Base-by-base conservation (phyloP, 345 rosid species). In the Sisymbrium altissimum region DNA sequence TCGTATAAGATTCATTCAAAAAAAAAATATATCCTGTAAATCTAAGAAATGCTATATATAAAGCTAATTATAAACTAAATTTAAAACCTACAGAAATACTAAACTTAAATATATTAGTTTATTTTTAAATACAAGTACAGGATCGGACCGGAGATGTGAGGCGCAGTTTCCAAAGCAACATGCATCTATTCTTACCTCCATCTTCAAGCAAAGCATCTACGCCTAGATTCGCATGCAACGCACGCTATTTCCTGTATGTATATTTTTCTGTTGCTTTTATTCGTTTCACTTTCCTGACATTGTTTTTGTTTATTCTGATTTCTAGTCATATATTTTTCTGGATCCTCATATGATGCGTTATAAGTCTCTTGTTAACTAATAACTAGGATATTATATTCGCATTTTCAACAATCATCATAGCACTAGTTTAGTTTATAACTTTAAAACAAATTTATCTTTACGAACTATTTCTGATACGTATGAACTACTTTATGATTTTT, bases 131-230 rank as follows among this genome's bases (percentile, higher is more conserved):
- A 18, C 53, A 21, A 50, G 8, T 49, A 21, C 46, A 19, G 59
- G 64, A 55, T 55, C 54, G 43, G 73, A 32, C 30, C 30, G 2
- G 36, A 21, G 66, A 70, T 70, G 4, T 35, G 25, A 15, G 63
- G 70, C 52, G 44, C 63, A 40, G n/a, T 5, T 52, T 30, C 33
- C 76, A 32, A 64, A 52, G 69, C 14, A 17, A 49, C 15, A 4
- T n/a, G 76, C 69, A 72, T 38, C 27, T 72, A 72, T 72, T 39
- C 76, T 52, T 63, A n/a, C 54, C 76, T 72, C 76, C 44, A 72
- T 72, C 76, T 43, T 72, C 76, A 72, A 63, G 76, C 69, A 72
- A 63, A 63, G 76, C 70, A 72, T 63, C 70, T 63, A 50, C 30
- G 0, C 35, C 43, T 50, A 63, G 76, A 63, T 63, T 72, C 76